These are phyloP conservation scores for Grosmannia serpens DNA, from an alignment of 2,329 filamentous ascomycete genomes.

Conservation along the genomic window DNA sequence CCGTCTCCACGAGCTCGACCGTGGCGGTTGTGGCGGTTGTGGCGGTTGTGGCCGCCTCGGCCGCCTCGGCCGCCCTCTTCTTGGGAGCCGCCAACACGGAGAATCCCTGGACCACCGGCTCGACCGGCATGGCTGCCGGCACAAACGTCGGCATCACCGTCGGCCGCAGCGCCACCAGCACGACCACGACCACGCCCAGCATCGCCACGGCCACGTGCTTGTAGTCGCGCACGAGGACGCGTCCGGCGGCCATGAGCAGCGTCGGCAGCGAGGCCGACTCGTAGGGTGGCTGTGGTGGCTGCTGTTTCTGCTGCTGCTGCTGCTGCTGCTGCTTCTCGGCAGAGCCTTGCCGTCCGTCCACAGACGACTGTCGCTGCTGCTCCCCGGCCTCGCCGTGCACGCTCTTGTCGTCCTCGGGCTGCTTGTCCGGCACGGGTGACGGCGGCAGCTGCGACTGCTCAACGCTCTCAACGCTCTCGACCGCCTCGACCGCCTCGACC, in stretches of 20 bases:
- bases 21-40: no score
- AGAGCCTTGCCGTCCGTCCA: no score
- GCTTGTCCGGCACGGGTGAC: no score
- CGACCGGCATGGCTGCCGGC: not conserved
- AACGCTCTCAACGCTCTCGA: not conserved
- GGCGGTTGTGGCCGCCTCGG: no score
- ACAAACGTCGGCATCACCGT: slow-evolving; percentile 4
- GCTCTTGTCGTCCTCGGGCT: not conserved
- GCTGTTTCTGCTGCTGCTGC: slow-evolving; percentile 13
- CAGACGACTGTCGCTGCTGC: no score
- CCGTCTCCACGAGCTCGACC: slow-evolving; percentile 2
- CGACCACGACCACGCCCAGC: slow-evolving; percentile 40
- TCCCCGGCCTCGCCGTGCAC: not conserved
- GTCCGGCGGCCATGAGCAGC: slow-evolving; percentile 40
- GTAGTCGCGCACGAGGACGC: slow-evolving; percentile 43
- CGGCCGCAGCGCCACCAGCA: slow-evolving; percentile 31
- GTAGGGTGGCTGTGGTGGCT: slow-evolving; percentile 6
- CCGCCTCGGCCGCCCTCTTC: no score
- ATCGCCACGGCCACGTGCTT: slow-evolving; percentile 48
- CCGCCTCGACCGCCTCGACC: not conserved
- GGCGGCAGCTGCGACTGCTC: no score
- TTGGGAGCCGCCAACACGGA: no score
- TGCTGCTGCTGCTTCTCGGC: slow-evolving; percentile 18
- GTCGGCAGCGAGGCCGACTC: slow-evolving; percentile 39
- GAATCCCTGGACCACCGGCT: no score